A percentile compares a stretch with the other conserved stretches of the same genome.
Conservation (phyloP, 257 asterid genomes). For the Solanum neorickii region DNA sequence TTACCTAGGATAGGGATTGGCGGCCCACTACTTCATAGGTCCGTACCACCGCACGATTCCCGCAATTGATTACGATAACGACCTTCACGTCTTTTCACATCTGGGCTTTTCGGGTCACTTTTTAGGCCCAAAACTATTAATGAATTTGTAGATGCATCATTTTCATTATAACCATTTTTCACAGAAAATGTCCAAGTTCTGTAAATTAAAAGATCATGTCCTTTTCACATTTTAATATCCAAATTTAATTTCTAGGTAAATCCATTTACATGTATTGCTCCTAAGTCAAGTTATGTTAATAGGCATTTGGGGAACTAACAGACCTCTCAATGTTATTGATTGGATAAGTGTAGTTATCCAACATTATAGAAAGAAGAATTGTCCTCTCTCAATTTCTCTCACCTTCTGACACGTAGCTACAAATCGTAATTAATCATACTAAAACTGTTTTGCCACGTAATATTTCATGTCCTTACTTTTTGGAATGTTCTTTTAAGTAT, state of each 20-base stretch:
- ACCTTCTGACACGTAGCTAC: no score
- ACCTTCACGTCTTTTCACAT: not conserved
- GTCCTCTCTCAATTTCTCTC: not conserved
- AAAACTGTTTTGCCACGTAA: no score
- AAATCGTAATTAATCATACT: no score
- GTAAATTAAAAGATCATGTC: not conserved
- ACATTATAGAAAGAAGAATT: not conserved
- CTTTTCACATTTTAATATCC: not conserved
- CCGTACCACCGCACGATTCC: conserved; percentile 1
- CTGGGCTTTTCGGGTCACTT: not conserved
- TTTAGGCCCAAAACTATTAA: not conserved
- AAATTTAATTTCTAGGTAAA: not conserved
- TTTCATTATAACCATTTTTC: conserved; percentile 1
- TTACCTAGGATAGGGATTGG: not conserved
- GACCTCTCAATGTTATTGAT: not conserved
- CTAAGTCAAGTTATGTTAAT: not conserved
- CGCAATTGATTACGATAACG: conserved; percentile 6
- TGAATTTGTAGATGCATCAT: not conserved
- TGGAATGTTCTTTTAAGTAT: not conserved
- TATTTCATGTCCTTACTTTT: not conserved
- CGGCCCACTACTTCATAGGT: not conserved
- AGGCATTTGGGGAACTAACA: not conserved
- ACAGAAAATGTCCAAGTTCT: not conserved
- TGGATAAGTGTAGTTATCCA: not conserved
- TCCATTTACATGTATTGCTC: not conserved